Base-by-base conservation (phyloP, 2,329 filamentous ascomycete species). In the Cladophialophora psammophila region DNA sequence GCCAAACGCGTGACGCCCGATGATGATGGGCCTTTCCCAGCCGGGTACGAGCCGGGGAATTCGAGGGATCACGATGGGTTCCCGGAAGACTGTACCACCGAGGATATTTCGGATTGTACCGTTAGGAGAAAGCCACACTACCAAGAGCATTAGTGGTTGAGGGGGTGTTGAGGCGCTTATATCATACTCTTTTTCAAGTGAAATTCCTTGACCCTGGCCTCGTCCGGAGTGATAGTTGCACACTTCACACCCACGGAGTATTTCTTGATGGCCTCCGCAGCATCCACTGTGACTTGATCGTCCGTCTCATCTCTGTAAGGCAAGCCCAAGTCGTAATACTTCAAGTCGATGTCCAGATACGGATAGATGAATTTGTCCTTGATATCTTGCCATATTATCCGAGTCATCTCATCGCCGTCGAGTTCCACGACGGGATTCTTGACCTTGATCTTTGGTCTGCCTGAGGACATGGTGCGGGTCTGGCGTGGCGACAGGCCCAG, bases 21-120 rank as follows among this genome's bases (percentile, higher is more conserved):
- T 98, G 80, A 98, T 95, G 82, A 99, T 99, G 80, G 95, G 93
- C 85, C 97, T 94, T 86, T 96, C 94, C 95, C 95, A 99, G 81
- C 94, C 93, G 56, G 93, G 93, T 60, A 99, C 93, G 65, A 99
- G 89, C 76, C 94, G 91, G 66, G 95, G 95, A 72, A 99, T 93
- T 76, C 90, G 88, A 74, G 91, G 91, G 76, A 99, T 98, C 77
- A 99, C 93, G 75, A 99, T 99, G 75, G 95, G 95, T 83, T 97
- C 95, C 81, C 95, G 92, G 91, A 99, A 99, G 76, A 99, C 94
- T 76, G 95, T 99, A 78, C 95, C 95, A 76, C 94, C 94, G 80
- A 89, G 83, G 75, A 85, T 83, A 80, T 90, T 90, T 76, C 87
- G 81, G 78, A 90, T 90, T 69, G 88, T 99, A 78, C 95, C 95